Percentiles rank a stretch among this genome's conserved stretches.
Conservation (phyloP, 1,284 basidiomycete genomes). For the Trichosporon ovoides region DNA sequence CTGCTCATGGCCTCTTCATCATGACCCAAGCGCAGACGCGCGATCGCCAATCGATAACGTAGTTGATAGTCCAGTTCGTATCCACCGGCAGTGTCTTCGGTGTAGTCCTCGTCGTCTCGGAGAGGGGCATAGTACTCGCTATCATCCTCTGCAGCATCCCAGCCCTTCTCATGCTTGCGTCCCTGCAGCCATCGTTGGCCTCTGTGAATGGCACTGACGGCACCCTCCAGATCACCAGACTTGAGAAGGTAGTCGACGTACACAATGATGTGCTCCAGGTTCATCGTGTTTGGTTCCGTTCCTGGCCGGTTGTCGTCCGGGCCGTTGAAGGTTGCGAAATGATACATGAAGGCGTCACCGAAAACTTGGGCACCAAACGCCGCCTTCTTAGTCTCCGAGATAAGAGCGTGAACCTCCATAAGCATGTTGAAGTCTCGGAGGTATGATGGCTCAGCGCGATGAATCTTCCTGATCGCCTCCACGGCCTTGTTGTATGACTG, state of each 20-base stretch:
- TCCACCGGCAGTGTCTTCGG: constrained; percentile 23
- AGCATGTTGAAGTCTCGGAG: constrained; percentile 78
- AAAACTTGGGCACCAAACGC: constrained; percentile 61
- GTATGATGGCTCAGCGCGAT: constrained; percentile 57
- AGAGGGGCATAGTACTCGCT: constrained; percentile 68
- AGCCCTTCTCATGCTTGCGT: constrained; percentile 60
- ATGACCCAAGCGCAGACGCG: constrained; percentile 75
- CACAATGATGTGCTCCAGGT: constrained; percentile 56
- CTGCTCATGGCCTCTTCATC: constrained; percentile 73
- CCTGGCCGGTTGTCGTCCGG: constrained; percentile 24
- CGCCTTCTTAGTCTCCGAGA: constrained; percentile 66
- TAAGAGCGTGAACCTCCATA: constrained; percentile 69
- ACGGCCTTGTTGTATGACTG: constrained; percentile 69
- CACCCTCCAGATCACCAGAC: constrained; percentile 63
- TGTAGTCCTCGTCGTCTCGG: constrained; percentile 26
- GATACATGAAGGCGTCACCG: constrained; percentile 59
- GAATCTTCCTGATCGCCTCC: constrained; percentile 66
- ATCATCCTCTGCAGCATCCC: constrained; percentile 80
- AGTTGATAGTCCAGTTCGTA: constrained; percentile 73
- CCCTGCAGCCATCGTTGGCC: constrained; percentile 89
- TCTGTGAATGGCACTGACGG: constrained; percentile 64
- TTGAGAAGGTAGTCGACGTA: constrained; percentile 78
- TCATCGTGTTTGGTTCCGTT: constrained; percentile 30
- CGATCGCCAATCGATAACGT: constrained; percentile 76
- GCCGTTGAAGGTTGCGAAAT: constrained; percentile 41